Evolutionary conservation across 306 rosid species (phyloP).

Genomic region (Bauhinia variegata): DNA sequence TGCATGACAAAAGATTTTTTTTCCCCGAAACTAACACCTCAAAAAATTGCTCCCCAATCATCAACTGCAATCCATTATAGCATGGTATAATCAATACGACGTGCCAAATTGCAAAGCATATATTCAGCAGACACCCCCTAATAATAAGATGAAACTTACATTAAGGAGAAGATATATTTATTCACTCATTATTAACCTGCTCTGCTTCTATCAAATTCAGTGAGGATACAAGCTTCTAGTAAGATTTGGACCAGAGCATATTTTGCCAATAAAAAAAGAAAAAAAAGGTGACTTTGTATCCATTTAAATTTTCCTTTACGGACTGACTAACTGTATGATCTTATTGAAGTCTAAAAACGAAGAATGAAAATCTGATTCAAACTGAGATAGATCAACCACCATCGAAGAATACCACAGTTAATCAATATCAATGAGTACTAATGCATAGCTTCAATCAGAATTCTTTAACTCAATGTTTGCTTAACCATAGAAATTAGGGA

Average conservation of each 20-base stretch:
- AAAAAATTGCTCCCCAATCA: background rate
- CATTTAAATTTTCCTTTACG: background rate
- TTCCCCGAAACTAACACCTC: constrained; percentile 8
- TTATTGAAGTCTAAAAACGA: background rate
- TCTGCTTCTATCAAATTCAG: background rate
- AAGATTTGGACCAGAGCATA: too few relatives aligned
- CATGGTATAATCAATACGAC: background rate
- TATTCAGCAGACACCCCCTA: background rate
- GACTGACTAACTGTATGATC: background rate
- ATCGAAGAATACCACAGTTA: background rate
- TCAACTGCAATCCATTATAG: background rate
- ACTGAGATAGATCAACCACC: background rate
- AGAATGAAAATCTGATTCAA: background rate
- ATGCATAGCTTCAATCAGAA: background rate
- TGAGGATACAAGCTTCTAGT: too few relatives aligned
- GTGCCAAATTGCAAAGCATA: constrained; percentile 1
- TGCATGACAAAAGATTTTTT: background rate
- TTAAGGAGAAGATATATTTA: too few relatives aligned
- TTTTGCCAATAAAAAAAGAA: too few relatives aligned
- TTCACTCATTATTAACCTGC: background rate
- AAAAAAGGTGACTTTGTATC: too few relatives aligned
- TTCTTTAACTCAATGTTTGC: too few relatives aligned
- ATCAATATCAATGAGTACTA: background rate
- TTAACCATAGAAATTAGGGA: background rate
- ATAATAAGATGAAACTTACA: background rate